A percentile compares a stretch with the other conserved stretches of the same genome.
Evolutionary conservation across 805 yeast genomes (phyloP).

Genomic region (Ogataea dorogensis): DNA sequence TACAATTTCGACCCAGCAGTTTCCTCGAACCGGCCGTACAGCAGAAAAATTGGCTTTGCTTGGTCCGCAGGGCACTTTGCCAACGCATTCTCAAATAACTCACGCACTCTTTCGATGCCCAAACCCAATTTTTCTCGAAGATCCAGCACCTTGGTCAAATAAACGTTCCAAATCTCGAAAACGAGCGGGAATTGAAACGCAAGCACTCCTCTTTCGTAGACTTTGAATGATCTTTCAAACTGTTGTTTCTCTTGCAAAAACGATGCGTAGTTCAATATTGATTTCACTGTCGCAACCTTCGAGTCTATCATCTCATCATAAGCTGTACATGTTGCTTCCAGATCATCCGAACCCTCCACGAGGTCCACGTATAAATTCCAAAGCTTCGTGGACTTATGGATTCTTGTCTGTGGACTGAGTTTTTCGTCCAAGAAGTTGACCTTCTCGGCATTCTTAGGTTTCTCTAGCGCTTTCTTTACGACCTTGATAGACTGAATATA

Average conservation of each 20-base stretch:
- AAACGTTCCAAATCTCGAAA: conserved; percentile 71
- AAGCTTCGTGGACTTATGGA: conserved; percentile 58
- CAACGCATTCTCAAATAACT: conserved; percentile 69
- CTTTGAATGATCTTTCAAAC: conserved; percentile 50
- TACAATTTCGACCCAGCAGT: conserved; percentile 49
- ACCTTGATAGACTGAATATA: conserved; percentile 39
- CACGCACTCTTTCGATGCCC: conserved; percentile 58
- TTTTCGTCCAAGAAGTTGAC: conserved; percentile 39
- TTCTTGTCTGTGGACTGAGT: conserved; percentile 53
- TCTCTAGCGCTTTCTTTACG: conserved; percentile 34
- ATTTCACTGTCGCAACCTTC: conserved; percentile 67
- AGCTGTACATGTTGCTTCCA: conserved; percentile 37
- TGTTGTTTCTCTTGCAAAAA: conserved; percentile 50
- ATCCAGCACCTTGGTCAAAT: conserved; percentile 51
- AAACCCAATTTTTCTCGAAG: conserved; percentile 32
- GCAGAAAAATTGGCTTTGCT: conserved; percentile 48
- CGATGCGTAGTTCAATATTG: conserved; percentile 63
- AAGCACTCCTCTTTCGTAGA: conserved; percentile 68
- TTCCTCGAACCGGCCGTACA: conserved; percentile 65
- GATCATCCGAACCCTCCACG: conserved; percentile 53
- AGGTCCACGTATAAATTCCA: conserved; percentile 78
- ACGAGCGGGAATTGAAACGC: conserved; percentile 59
- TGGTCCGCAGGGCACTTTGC: conserved; percentile 47
- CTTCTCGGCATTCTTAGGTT: conserved; percentile 21
- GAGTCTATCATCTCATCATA: conserved; percentile 56